Evolutionary conservation across 805 yeast species (phyloP), one percentile per base, ranked within the genome.

Genomic region (Candida stauntonica): DNA sequence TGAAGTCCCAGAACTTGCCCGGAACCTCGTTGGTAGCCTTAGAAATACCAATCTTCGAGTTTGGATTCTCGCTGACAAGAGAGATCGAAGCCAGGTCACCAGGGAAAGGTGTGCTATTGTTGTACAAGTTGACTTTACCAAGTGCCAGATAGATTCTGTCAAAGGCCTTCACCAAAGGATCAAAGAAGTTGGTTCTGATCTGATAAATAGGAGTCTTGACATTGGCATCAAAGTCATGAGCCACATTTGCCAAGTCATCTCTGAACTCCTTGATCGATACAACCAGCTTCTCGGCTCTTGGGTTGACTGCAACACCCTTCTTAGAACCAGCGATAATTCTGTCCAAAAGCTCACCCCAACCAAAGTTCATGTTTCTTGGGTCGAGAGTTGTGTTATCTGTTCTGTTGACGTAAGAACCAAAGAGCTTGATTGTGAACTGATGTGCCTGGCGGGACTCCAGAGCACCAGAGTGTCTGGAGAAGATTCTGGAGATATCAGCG

Each of bases 271-370:
- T 86, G 32, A 86, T 75, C 2, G 89, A 71, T 8, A 85, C 72
- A 24, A 76, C 70, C 47, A 87, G 65, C 41, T 69, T 71, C 50
- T 82, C 89, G 4, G 93, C 87, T 58, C 94, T 71, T 19, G 91
- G 88, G 44, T 86, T 84, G 20, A 84, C 73, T 4, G 89, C 91
- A 38, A 86, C 76, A 46, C 95, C 95, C 38, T 73, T 74, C 41
- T 70, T 75, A 1, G 89, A 75, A 18, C 94, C 93, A 13, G 75
- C 58, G 46, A 87, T 80, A 44, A 87, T 83, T 51, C 94, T 68
- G 51, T 86, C 87, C 17, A 83, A 74, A 35, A 85, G 63, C 45
- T 82, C 89, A 63, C 96, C 96, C 96, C 96, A 87, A 35, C 96
- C 96, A 43, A 76, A 72, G 55, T 79, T 81, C 41, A 55, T 40